A percentile compares a stretch with the other conserved stretches of the same genome.
Conservation (phyloP, 176 grass and related monocot genomes). For the Ampelocalamus luodianensis region DNA sequence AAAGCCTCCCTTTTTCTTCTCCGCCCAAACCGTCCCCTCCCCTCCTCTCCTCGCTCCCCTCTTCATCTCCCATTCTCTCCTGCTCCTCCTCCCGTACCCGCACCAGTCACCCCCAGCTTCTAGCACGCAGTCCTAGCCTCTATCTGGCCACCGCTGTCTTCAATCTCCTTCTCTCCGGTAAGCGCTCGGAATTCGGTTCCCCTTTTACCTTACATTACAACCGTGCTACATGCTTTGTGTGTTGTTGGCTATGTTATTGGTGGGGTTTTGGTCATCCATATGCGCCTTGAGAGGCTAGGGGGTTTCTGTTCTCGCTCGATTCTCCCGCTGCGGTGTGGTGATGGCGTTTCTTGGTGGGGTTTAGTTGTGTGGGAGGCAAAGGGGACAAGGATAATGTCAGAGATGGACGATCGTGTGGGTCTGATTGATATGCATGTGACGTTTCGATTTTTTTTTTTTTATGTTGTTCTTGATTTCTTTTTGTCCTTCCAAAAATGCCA, state of each 20-base stretch:
- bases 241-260: neutral
- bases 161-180: constrained; percentile 14
- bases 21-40: constrained; percentile 34
- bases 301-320: neutral
- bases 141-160: neutral
- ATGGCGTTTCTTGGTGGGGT: constrained; percentile 35
- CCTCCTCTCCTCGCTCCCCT: neutral
- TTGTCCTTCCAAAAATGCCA: neutral
- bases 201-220: neutral
- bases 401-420: neutral
- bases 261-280: neutral
- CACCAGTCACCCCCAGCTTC: neutral
- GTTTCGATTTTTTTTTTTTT: neutral
- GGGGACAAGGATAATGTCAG: constrained; percentile 19
- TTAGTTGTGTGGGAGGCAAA: neutral
- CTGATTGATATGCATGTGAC: constrained; percentile 1
- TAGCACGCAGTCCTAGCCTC: neutral
- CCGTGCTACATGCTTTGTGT: neutral
- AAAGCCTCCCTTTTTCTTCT: constrained; percentile 35
- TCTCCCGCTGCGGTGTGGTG: neutral
- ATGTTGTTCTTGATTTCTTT: neutral
- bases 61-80: neutral
- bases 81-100: constrained; percentile 1
- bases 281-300: neutral
- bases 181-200: constrained; percentile 5